Conservation (phyloP, 2,329 filamentous ascomycete species). For the Fusarium euwallaceae region DNA sequence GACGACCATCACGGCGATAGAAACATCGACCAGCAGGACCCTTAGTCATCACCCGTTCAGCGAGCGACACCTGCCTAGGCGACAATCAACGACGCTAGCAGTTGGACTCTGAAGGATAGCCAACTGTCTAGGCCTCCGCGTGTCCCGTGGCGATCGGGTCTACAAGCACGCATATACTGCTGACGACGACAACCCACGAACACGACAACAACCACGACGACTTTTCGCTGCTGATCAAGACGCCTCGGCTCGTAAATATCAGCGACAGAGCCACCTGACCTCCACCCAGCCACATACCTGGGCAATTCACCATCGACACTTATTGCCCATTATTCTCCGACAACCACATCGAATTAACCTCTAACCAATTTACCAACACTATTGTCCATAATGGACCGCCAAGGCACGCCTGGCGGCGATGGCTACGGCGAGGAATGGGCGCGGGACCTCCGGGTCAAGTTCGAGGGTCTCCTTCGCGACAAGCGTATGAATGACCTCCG, state of each 20-base stretch:
- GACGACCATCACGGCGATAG: constrained; percentile 24
- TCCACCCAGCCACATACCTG: constrained; percentile 19
- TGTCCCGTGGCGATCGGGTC: constrained; percentile 45
- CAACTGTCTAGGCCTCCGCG: constrained; percentile 40
- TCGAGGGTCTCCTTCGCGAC: constrained; percentile 87
- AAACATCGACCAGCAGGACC: constrained; percentile 4
- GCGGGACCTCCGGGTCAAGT: constrained; percentile 82
- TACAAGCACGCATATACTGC: constrained; percentile 44
- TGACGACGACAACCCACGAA: constrained; percentile 46
- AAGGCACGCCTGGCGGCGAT: constrained; percentile 52
- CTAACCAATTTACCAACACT: background rate
- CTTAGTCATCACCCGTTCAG: constrained; percentile 32
- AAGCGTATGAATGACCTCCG: constrained; percentile 86
- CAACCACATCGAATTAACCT: constrained; percentile 13
- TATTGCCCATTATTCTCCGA: constrained; percentile 4
- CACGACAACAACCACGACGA: constrained; percentile 37
- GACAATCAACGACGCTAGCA: constrained; percentile 35
- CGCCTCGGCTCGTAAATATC: constrained; percentile 32
- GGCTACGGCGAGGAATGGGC: constrained; percentile 81
- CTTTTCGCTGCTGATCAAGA: constrained; percentile 21
- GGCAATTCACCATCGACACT: constrained; percentile 26
- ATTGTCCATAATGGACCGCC: constrained; percentile 54
- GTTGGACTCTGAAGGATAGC: constrained; percentile 25
- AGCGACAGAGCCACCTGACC: constrained; percentile 31
- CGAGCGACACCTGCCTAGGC: constrained; percentile 8